Base-by-base conservation (phyloP, 768 basidiomycete species). In the Trametes elegans region DNA sequence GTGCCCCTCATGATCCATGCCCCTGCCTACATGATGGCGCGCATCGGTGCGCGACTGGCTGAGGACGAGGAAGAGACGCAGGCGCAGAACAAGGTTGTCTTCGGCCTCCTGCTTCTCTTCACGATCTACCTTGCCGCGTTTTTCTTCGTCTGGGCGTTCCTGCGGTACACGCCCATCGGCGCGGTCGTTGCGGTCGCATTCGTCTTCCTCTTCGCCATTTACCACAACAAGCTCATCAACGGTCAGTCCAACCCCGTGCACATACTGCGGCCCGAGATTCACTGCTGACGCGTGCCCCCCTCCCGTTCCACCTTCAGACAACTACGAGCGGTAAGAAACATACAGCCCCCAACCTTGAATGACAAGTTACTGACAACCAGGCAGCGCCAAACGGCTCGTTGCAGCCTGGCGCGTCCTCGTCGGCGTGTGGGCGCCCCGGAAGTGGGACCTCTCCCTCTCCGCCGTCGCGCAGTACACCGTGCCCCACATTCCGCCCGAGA, bases 341-440 rank as follows among this genome's bases (percentile, higher is more conserved):
- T 60, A 36, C 26, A 32, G 45, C 47, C 10, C 26, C 23, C 40
- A 40, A 35, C 43, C 29, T 11, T 29, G 23, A 28, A 27, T 53
- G 42, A 47, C 45, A 54, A 53, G 53, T 51, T 41, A 24, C 40
- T 62, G 26, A 58, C 32, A 35, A n/a, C 46, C 47, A 27, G 40
- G 4, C 50, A 93, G 93, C 27, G 82, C 85, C 44, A 96, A 94
- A 71, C 90, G 89, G 36, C 79, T 96, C 43, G 78, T 88, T 16
- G 91, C 95, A 5, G 85, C 94, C n/a, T 99, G 96, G 94, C 86
- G 93, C 49, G 85, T 97, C n/a, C 80, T 99, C 13, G 82, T 98
- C 59, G 97, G 95, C 7, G 84, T 98, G 11, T 98, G 97, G 97
- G 79, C 81, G 0, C 94, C 95, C 5, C 85, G 82, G 67, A 76